phyloP scores from a whole-genome alignment of 2,329 filamentous ascomycete species.

The Colletotrichum tamarilloi region DNA sequence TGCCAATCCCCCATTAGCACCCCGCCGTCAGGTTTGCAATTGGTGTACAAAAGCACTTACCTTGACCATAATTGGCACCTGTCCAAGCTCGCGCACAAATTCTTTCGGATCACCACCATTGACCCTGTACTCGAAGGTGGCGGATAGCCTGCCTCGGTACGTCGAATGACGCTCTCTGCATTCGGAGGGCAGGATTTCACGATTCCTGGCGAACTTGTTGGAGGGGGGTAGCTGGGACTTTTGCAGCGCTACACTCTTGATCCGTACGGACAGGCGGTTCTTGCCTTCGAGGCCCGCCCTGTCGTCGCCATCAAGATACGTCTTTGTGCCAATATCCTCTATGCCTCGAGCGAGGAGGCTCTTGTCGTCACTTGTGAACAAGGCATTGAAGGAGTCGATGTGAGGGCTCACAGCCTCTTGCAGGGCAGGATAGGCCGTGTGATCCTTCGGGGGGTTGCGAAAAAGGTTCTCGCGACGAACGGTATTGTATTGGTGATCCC shows the following conservation, averaged over 20 bases:
- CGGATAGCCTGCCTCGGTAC: slow-evolving; percentile 88
- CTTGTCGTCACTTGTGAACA: slow-evolving; percentile 79
- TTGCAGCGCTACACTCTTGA: slow-evolving; percentile 85
- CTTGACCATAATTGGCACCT: slow-evolving; percentile 93
- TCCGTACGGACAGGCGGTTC: slow-evolving; percentile 82
- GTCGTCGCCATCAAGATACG: slow-evolving; percentile 85
- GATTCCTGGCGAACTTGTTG: slow-evolving; percentile 86
- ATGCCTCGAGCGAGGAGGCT: slow-evolving; percentile 77
- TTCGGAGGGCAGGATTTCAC: slow-evolving; percentile 91
- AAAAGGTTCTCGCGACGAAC: slow-evolving; percentile 90
- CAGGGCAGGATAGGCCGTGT: slow-evolving; percentile 87
- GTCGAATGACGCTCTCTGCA: slow-evolving; percentile 93
- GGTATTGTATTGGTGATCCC: slow-evolving; percentile 89
- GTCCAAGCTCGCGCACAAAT: slow-evolving; percentile 85
- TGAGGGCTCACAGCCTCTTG: slow-evolving; percentile 90
- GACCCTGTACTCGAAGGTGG: slow-evolving; percentile 84
- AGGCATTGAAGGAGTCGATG: slow-evolving; percentile 93
- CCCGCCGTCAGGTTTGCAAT: slow-evolving; percentile 25
- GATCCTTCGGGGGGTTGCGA: slow-evolving; percentile 86
- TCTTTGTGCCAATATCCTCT: slow-evolving; percentile 90
- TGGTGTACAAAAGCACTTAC: slow-evolving; percentile 57
- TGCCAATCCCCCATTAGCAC: slow-evolving; percentile 49
- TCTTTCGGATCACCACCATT: slow-evolving; percentile 89
- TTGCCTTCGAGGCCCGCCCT: slow-evolving; percentile 67
- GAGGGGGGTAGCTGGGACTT: slow-evolving; percentile 81